A percentile compares a stretch with the other conserved stretches of the same genome.
Evolutionary conservation across 257 asterid species (phyloP).

Genomic region (Nemophila menziesii): DNA sequence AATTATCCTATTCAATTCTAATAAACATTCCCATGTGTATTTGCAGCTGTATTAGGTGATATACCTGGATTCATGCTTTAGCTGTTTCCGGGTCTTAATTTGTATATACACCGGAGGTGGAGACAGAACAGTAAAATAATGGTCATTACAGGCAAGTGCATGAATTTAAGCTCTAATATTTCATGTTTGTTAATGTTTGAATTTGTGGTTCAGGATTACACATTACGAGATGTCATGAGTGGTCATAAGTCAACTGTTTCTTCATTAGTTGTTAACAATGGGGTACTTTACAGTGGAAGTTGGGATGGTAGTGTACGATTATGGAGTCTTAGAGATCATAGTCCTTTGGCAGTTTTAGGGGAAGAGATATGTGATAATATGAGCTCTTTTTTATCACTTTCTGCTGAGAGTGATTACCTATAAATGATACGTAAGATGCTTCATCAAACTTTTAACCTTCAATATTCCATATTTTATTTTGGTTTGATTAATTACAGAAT

Average conservation of each 20-base stretch:
- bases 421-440: too few species aligned
- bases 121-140: slow-evolving; percentile 73
- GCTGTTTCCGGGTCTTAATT: slow-evolving; percentile 48
- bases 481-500: too few species aligned
- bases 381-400: slow-evolving; percentile 49
- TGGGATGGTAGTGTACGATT: slow-evolving; percentile 91
- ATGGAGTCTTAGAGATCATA: slow-evolving; percentile 84
- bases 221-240: slow-evolving; percentile 44
- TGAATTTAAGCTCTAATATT: too few species aligned
- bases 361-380: slow-evolving; percentile 36
- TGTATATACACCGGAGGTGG: slow-evolving; percentile 88
- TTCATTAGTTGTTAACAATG: slow-evolving; percentile 37
- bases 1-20: too few species aligned
- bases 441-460: too few species aligned
- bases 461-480: too few species aligned
- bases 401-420: too few species aligned
- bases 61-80: slow-evolving; percentile 89
- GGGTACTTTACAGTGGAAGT: slow-evolving; percentile 88
- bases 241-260: slow-evolving; percentile 88
- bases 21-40: too few species aligned
- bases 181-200: slow-evolving; percentile 2
- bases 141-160: slow-evolving; percentile 76
- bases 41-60: too few species aligned
- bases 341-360: slow-evolving; percentile 59
- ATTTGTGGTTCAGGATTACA: slow-evolving; percentile 50